A percentile compares a stretch with the other conserved stretches of the same genome.
Conservation (phyloP, 2,329 filamentous ascomycete genomes). For the Aspergillus ochraceus region DNA sequence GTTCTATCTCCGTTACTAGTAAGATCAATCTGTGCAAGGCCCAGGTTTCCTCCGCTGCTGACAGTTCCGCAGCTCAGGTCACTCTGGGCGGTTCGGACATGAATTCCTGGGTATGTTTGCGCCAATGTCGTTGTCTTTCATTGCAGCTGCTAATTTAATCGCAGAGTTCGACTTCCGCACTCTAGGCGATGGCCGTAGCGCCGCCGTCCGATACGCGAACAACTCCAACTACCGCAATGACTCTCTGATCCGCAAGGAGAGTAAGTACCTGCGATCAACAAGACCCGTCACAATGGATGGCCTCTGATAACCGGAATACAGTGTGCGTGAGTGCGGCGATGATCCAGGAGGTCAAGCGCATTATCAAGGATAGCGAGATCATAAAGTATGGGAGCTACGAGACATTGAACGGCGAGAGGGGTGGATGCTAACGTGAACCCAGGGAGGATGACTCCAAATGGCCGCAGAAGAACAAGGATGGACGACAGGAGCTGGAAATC, state of each 20-base stretch:
- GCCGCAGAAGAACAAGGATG: slow-evolving; percentile 99
- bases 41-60: slow-evolving; percentile 43
- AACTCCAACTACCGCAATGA: slow-evolving; percentile 99
- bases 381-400: slow-evolving; percentile 67
- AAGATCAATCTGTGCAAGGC: slow-evolving; percentile 43
- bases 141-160: slow-evolving; percentile 22
- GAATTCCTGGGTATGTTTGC: slow-evolving; percentile 80
- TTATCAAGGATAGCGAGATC: slow-evolving; percentile 96
- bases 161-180: slow-evolving; percentile 95
- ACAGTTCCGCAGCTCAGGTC: slow-evolving; percentile 72
- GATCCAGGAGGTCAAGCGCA: slow-evolving; percentile 92
- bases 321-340: slow-evolving; percentile 94
- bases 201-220: slow-evolving; percentile 94
- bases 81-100: slow-evolving; percentile 95
- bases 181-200: slow-evolving; percentile 87
- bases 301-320: slow-evolving; percentile 42
- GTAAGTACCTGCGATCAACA: slow-evolving; percentile 55
- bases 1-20: slow-evolving; percentile 99
- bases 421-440: slow-evolving; percentile 19
- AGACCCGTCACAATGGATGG: slow-evolving; percentile 1
- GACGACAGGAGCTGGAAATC: slow-evolving; percentile 94
- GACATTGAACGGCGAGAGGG: neutral
- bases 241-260: slow-evolving; percentile 98
- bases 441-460: slow-evolving; percentile 98
- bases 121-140: slow-evolving; percentile 12